Base-by-base conservation (phyloP, 768 basidiomycete genomes). In the Auricularia heimuer region DNA sequence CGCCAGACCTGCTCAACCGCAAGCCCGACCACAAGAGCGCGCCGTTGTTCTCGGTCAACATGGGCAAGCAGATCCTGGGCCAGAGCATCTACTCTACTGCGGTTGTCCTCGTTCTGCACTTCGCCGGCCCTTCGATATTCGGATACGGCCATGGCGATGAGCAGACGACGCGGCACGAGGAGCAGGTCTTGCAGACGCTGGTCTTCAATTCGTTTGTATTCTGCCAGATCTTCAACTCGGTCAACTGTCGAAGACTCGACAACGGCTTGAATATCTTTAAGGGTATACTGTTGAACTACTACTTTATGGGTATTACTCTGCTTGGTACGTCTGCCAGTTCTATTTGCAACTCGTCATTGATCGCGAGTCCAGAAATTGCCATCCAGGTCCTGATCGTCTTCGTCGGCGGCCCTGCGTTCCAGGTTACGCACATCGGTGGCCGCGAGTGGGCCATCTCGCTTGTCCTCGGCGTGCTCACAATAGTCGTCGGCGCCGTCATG, bases 171-270 rank as follows among this genome's bases (percentile, higher is more conserved):
- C 56, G 56, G 24, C 75, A 78, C 35, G 65, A 79, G 60, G 63
- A 64, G 29, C 71, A 73, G 29, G 74, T 86, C 44, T 80, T 95
- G 29, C 85, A 88, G 71, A 94, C 96, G 0, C 78, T 98, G 18
- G 92, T 98, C 37, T 99, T 99, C 85, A 99, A 98, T 71, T 83
- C 87, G n/a, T 99, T 98, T 71, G 96, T 98, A 61, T 98, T 98
- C 73, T 91, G 92, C 35, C 97, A 98, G 75, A 94, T 99, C 69
- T 94, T 90, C 82, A 97, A 95, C 77, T 94, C 92, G 54, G 74
- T 98, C 75, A 99, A 98, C 73, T 92, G 90, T 69, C 82, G 97
- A 63, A 81, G 93, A 44, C 79, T 98, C 58, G 95, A 98, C 71
- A 85, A 82, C 66, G 83, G 85, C 62, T 80, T 94, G 66, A 98